Evolutionary conservation across 768 basidiomycete species (phyloP).

Genomic region (Chalciporus piperatus): DNA sequence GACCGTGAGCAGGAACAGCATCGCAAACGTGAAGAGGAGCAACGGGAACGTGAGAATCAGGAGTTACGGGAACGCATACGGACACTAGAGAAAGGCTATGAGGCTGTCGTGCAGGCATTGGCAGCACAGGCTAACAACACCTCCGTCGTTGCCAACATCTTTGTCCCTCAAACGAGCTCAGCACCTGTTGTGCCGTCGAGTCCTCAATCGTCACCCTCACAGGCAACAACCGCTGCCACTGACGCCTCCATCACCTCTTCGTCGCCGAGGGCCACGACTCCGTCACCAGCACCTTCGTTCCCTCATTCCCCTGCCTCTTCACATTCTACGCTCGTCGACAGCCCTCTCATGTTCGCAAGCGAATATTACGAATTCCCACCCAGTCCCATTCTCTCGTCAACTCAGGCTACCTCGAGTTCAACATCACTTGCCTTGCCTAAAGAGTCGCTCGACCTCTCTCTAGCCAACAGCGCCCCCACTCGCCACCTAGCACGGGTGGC

Average conservation of each 20-base stretch:
- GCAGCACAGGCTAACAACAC: constrained; percentile 49
- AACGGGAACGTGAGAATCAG: constrained; percentile 63
- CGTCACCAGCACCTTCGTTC: constrained; percentile 34
- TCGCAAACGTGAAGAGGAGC: constrained; percentile 37
- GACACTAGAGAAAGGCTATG: constrained; percentile 79
- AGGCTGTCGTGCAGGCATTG: constrained; percentile 73
- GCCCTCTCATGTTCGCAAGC: constrained; percentile 25
- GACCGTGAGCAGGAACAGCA: constrained; percentile 30
- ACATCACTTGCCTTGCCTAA: constrained; percentile 23
- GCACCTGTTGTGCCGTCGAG: constrained; percentile 17
- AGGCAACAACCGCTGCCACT: constrained; percentile 23
- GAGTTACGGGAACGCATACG: constrained; percentile 74
- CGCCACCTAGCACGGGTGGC: constrained; percentile 99
- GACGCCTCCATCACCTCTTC: constrained; percentile 22
- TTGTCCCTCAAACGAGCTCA: constrained; percentile 15
- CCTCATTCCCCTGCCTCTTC: constrained; percentile 43
- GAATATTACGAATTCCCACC: constrained; percentile 34
- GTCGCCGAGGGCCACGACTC: constrained; percentile 21
- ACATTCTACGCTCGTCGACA: constrained; percentile 37
- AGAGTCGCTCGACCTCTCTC: constrained; percentile 33
- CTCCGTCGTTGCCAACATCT: constrained; percentile 19
- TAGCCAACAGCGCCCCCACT: constrained; percentile 59
- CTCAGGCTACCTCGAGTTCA: constrained; percentile 36
- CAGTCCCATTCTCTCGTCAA: constrained; percentile 36
- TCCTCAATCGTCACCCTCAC: constrained; percentile 20